phyloP scores from a whole-genome alignment of 139 green algal species.

The Tetradesmus obliquus region DNA sequence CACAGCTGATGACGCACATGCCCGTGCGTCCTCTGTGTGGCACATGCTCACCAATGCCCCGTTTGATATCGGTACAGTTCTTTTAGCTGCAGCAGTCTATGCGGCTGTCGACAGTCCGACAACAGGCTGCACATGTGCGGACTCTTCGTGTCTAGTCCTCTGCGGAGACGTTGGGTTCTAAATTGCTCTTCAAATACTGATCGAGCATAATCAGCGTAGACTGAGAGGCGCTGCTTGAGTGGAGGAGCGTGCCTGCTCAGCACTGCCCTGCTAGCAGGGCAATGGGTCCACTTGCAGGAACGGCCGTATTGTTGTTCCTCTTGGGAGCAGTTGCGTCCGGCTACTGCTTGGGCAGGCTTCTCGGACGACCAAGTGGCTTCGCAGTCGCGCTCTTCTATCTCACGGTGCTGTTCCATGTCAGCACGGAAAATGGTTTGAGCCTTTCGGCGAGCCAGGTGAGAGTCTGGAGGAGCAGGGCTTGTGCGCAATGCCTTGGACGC shows the following conservation, averaged over 20 bases:
- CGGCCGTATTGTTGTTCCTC: not conserved
- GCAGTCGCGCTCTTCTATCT: not conserved
- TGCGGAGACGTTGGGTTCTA: not conserved
- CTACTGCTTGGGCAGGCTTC: not conserved
- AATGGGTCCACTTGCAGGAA: not conserved
- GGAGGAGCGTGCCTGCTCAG: not conserved
- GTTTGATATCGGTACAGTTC: not conserved
- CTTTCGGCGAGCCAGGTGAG: not conserved
- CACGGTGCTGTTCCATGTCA: not conserved
- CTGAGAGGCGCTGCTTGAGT: not conserved
- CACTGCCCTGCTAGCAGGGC: not conserved
- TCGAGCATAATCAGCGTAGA: not conserved
- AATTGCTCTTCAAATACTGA: not conserved
- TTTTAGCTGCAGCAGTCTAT: not conserved
- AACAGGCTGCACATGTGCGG: not conserved
- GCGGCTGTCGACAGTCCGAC: not conserved
- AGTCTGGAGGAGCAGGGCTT: not conserved
- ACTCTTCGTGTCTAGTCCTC: not conserved
- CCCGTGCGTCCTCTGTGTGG: not conserved
- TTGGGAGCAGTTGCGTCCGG: not conserved
- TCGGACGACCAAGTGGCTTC: not conserved
- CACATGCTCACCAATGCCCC: no score
- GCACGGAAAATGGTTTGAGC: not conserved
- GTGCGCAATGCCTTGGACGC: not conserved
- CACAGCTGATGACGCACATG: not conserved